These are phyloP conservation scores for Purpureocillium takamizusanense DNA, from an alignment of 2,329 filamentous ascomycete genomes.

Conservation along the genomic window DNA sequence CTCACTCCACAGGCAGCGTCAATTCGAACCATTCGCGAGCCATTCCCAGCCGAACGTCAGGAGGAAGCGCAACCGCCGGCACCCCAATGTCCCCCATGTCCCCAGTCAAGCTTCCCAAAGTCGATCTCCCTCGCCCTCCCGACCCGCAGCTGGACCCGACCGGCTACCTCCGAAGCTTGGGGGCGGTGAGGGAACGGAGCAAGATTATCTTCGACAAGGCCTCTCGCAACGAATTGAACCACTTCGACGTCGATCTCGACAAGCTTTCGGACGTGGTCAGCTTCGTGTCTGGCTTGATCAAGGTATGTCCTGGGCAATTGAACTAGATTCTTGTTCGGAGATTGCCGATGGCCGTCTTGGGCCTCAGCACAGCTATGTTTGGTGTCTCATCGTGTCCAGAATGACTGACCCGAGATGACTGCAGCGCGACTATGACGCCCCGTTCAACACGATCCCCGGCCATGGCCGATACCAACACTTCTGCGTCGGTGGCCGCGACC, in stretches of 20 bases:
- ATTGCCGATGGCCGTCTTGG: neutral
- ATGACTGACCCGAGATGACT: neutral
- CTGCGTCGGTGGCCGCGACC: conserved; percentile 66
- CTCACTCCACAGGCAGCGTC: conserved; percentile 41
- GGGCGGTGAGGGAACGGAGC: conserved; percentile 75
- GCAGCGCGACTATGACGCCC: conserved; percentile 46
- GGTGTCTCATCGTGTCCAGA: neutral
- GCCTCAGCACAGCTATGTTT: neutral
- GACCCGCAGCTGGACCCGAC: conserved; percentile 83
- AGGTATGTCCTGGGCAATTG: conserved; percentile 45
- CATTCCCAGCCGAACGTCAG: conserved; percentile 41
- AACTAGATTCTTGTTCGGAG: neutral
- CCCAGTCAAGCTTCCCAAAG: conserved; percentile 53
- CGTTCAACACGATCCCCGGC: conserved; percentile 61
- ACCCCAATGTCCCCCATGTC: conserved; percentile 45
- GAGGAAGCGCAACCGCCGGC: conserved; percentile 34
- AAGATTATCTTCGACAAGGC: conserved; percentile 69
- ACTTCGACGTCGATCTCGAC: conserved; percentile 81
- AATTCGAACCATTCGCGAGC: conserved; percentile 40
- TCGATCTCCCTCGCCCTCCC: conserved; percentile 74
- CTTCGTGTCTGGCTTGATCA: conserved; percentile 90
- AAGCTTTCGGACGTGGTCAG: conserved; percentile 77
- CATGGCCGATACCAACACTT: conserved; percentile 84
- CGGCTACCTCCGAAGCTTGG: conserved; percentile 82
- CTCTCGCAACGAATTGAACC: conserved; percentile 64